Base-by-base conservation (phyloP, 2,329 filamentous ascomycete species). In the Colletotrichum sp. region DNA sequence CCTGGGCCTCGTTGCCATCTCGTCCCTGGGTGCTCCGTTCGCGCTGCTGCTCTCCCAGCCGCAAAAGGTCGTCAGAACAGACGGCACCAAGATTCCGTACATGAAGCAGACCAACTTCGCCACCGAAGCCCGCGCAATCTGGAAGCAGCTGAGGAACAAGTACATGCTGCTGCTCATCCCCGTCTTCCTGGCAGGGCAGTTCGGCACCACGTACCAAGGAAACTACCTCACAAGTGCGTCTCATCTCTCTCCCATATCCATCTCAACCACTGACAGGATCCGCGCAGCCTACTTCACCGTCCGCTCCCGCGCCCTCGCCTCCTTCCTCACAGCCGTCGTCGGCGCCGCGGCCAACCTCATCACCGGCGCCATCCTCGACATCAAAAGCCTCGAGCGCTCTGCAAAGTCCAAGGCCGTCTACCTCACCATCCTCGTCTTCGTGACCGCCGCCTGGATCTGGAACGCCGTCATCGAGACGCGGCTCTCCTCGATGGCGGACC, bases 1-100 rank as follows among this genome's bases (percentile, higher is more conserved):
- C 74, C 83, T 88, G 36, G 85, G 83, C 12, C 87, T 88, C 52
- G 86, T 88, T 52, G 86, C 86, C 30, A 86, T 89, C 61, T 87
- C 88, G 77, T 88, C 85, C 56, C 82, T 89, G 0, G 87, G 86
- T 1, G 81, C 87, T 0, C 81, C 85, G 4, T 80, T 88, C 12
- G 86, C 84, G 0, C 78, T 88, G 6, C 80, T 87, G 18, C 82
- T 89, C 0, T 88, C 86, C 0, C 84, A 85, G 18, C 87, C 88
- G 0, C 81, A 86, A 28, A 87, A 87, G 43, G 85, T 89, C 7
- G 83, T 83, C 76, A 83, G 87, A 25, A 82, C 83, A 18, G 86
- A 89, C 65, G 85, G 86, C 25, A 86, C 84, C 6, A 79, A 76
- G 52, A 83, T 86, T 16, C 78, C 82, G 43, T 71, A 75, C 62